Evolutionary conservation across 2,329 filamentous ascomycete genomes (phyloP).

Genomic region (Cryphonectria radicalis): DNA sequence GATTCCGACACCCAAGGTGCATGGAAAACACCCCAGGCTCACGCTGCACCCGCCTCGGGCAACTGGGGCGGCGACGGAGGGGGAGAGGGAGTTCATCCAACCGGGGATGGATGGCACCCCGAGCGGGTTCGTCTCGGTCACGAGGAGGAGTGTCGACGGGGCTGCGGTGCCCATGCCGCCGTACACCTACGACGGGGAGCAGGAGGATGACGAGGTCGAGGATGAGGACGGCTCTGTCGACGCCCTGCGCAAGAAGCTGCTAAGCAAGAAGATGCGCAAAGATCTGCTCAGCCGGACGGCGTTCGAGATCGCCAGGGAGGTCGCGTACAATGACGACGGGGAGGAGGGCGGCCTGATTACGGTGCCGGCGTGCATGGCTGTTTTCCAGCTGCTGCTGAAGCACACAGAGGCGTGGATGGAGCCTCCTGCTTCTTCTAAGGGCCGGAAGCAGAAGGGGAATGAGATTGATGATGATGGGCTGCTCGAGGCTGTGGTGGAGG

Average conservation of each 20-base stretch:
- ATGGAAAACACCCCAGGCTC: not conserved
- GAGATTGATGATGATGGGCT: not conserved
- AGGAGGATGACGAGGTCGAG: not conserved
- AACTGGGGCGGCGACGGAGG: not conserved
- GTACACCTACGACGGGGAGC: not conserved
- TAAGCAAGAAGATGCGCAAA: slow-evolving; percentile 1
- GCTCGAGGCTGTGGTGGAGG: not conserved
- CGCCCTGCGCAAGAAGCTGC: not conserved
- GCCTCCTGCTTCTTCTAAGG: not conserved
- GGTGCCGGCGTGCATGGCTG: slow-evolving; percentile 4
- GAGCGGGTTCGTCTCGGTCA: slow-evolving; percentile 14
- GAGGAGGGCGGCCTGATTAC: not conserved
- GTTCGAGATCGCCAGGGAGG: not conserved
- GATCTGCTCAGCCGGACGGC: not conserved
- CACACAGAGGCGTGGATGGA: slow-evolving; percentile 8
- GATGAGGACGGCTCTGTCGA: not conserved
- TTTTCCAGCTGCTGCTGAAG: slow-evolving; percentile 8
- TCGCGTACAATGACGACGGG: not conserved
- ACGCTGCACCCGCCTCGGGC: not conserved
- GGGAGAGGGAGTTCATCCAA: not conserved
- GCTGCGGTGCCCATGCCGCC: not conserved
- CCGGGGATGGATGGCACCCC: not conserved
- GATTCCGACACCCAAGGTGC: not conserved
- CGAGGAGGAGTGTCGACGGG: not conserved
- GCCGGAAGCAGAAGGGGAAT: not conserved